phyloP scores from a whole-genome alignment of 768 basidiomycete genomes.

The Mycena capillaripes region DNA sequence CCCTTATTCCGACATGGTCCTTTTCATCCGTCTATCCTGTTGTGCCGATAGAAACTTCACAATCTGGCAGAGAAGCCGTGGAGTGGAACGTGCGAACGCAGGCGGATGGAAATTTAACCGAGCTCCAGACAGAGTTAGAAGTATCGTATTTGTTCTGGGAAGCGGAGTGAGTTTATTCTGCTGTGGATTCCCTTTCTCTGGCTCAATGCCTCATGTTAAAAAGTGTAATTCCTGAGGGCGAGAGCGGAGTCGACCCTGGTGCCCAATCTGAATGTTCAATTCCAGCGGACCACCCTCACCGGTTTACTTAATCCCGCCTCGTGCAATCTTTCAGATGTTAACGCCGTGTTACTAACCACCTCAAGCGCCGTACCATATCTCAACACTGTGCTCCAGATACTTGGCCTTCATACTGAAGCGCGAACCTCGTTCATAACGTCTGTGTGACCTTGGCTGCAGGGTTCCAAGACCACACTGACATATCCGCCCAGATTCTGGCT shows the following conservation, averaged over 20 bases:
- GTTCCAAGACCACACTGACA: background rate
- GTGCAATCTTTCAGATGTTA: background rate
- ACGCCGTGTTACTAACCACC: slow-evolving; percentile 37
- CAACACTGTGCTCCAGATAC: slow-evolving; percentile 36
- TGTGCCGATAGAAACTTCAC: background rate
- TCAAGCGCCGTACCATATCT: slow-evolving; percentile 42
- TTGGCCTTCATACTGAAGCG: slow-evolving; percentile 48
- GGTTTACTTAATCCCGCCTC: slow-evolving; percentile 2
- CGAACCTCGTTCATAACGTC: slow-evolving; percentile 53
- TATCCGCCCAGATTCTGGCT: slow-evolving; percentile 47
- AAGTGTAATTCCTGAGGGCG: background rate
- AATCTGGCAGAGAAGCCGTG: background rate
- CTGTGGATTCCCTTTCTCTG: background rate
- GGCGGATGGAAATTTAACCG: slow-evolving; percentile 46
- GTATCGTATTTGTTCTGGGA: slow-evolving; percentile 58
- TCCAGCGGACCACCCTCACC: background rate
- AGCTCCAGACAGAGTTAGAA: slow-evolving; percentile 43
- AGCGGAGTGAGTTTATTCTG: slow-evolving; percentile 43
- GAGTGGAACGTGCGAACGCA: slow-evolving; percentile 6
- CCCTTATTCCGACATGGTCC: slow-evolving; percentile 7
- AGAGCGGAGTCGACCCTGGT: background rate
- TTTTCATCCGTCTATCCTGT: slow-evolving; percentile 16
- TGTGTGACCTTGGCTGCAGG: background rate
- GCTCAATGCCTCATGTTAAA: background rate
- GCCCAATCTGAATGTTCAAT: background rate